Conservation (phyloP, 2,329 filamentous ascomycete genomes). For the Fusarium marasasianum region DNA sequence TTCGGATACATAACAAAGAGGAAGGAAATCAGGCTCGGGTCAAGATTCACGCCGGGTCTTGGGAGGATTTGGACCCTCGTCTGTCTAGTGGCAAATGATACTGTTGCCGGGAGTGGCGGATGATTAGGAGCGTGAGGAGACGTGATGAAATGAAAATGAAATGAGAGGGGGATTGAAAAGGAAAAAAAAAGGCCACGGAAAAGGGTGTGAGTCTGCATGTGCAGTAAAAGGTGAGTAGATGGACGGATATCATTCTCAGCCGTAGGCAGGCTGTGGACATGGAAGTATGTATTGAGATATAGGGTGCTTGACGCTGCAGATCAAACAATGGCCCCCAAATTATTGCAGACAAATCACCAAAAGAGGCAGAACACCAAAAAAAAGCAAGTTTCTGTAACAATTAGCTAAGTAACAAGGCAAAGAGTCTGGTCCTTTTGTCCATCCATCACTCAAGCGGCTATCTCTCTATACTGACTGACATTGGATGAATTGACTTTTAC, state of each 20-base stretch:
- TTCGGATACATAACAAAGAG: background rate
- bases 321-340: background rate
- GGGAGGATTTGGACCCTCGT: conserved; percentile 2
- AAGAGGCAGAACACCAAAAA: background rate
- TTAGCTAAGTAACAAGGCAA: background rate
- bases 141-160: background rate
- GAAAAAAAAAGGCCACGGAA: background rate
- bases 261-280: background rate
- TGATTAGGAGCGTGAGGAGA: background rate
- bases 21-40: conserved; percentile 3
- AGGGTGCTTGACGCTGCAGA: background rate
- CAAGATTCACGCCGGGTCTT: background rate
- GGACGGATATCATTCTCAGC: background rate
- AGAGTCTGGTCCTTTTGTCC: conserved; percentile 1
- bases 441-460: background rate
- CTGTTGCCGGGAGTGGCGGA: background rate
- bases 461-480: background rate
- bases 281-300: background rate
- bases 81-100: background rate
- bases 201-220: background rate
- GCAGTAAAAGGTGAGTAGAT: background rate
- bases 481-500: background rate
- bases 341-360: background rate
- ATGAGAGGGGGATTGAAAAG: background rate
- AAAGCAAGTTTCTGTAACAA: background rate